Evolutionary conservation across 768 basidiomycete species (phyloP), one percentile per base, ranked within the genome.

Genomic region (Tulasnella sp.): DNA sequence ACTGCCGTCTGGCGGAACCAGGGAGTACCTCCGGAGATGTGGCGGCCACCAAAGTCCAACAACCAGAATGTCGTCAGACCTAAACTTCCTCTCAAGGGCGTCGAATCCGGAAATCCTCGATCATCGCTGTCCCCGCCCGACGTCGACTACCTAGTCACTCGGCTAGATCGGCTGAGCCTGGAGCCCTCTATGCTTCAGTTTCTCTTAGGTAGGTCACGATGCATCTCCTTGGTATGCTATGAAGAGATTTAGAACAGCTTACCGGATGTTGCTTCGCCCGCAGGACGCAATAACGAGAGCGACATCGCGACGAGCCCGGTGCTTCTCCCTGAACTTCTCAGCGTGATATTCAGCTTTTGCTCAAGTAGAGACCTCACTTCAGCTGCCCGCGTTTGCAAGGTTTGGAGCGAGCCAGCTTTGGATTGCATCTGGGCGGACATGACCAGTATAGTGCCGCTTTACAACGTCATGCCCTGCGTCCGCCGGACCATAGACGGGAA

Each of bases 21-120:
- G 61, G 61, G 61, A 29, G 61, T 32, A 67, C 61, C 61, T 67
- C 26, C 61, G 61, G 61, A 67, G 29, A 67, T 67, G 61, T 67
- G 61, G 61, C 61, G 61, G 15, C 61, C 61, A 29, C 32, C 32
- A 67, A 35, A 26, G 32, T 35, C 61, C 13, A 32, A 10, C 29
- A 67, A 67, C 16, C 61, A 26, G 29, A 67, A 67, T 26, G 32
- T 67, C 61, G 29, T 67, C 32, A 67, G 61, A 67, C 29, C 29
- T 26, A 32, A 32, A 3, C 61, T 26, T 13, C 35, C 35, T 35
- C 18, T 67, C 61, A 67, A 67, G 61, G 61, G 61, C n/a, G 32
- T 67, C 61, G 61, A 67, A 67, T 67, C 61, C 16, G 61, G 1
- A 26, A 67, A 67, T 67, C 61, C 61, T 67, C 61, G 32, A 16